Base-by-base conservation (phyloP, 257 asterid species). In the Penstemon newberryi region DNA sequence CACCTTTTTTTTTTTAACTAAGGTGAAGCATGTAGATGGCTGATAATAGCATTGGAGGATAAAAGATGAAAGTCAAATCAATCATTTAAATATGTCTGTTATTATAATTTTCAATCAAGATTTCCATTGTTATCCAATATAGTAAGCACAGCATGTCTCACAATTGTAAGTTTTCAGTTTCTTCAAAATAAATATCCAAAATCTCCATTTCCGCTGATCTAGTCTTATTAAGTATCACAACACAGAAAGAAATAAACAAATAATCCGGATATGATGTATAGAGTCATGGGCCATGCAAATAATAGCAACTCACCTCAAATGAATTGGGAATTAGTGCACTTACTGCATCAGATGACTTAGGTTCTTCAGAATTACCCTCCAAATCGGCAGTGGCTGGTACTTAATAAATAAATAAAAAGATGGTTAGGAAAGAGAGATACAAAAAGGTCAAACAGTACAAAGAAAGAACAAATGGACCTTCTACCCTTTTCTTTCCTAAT, bases 251-350 rank as follows among this genome's bases (percentile, higher is more conserved):
- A 66, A 74, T 25, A 11, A 60, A 60, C 10, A 51, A 71, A 64
- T 13, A 39, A 56, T 44, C 37, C 42, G 60, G 73, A 70, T 40
- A 47, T 73, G 63, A 46, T 62, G 12, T 39, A 8, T 13, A 49
- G 9, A 66, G 73, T 19, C 44, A 12, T 44, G 50, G 40, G 63
- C 45, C 25, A 53, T 41, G 67, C 61, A 50, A 66, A 50, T 49
- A 57, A 50, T 45, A 70, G 67, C 42, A 59, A 65, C 82, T 74
- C 60, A 83, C 97, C 88, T 90, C 92, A 47, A 56, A 55, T 50
- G 83, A 73, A n/a, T 68, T 90, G 38, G 84, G 94, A 65, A 77
- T 70, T 63, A 78, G 80, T 58, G 79, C 19, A 82, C 81, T 83
- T 50, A 71, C 83, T 54, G 67, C 70, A n/a, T 65, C 81, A 46